Evolutionary conservation across 352 stramenopile genomes (phyloP), one percentile per base, ranked within the genome.

Genomic region (Paralagenidium karlingii): DNA sequence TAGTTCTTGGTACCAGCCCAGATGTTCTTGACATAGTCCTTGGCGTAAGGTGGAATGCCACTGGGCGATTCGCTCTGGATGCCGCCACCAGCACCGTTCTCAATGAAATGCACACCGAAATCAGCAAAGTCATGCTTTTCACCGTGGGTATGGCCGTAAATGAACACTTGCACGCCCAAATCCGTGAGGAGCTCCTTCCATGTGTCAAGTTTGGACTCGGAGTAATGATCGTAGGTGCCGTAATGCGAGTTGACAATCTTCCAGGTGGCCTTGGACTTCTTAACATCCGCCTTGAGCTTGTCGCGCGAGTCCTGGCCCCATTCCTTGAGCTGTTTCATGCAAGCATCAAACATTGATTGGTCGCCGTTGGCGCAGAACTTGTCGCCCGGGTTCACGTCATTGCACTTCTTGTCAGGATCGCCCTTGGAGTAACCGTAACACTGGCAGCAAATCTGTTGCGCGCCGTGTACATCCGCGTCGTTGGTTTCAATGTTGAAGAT

Each of bases 211-310:
- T 60, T 53, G 2, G 49, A 51, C 1, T 63, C 61, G 6, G 65
- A 57, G 38, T 83, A 85, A 50, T 88, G 74, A 43, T 77, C 79
- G 43, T 88, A 83, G 11, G 75, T 68, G 1, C 63, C 81, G 51
- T 85, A 88, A 49, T 86, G 75, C 15, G 71, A 73, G 48, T 88
- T 88, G 13, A 88, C 68, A 18, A 85, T 82, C 49, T 88, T 88
- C 68, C 69, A 88, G 13, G 67, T 83, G 4, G 75, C 75, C 26
- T 65, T 88, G 1, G 70, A 84, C 3, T 61, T 58, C 32, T 53
- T 60, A 0, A 75, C 66, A 37, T 71, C 67, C 20, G 68, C 55
- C 12, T 60, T 63, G 3, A 84, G 55, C 40, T 60, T 56, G 19
- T 49, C 43, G 5, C 70, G 48, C n/a, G 68, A 84, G 34, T 88